phyloP scores from a whole-genome alignment of 169 alveolate genomes.

The Plasmodium falciparum region DNA sequence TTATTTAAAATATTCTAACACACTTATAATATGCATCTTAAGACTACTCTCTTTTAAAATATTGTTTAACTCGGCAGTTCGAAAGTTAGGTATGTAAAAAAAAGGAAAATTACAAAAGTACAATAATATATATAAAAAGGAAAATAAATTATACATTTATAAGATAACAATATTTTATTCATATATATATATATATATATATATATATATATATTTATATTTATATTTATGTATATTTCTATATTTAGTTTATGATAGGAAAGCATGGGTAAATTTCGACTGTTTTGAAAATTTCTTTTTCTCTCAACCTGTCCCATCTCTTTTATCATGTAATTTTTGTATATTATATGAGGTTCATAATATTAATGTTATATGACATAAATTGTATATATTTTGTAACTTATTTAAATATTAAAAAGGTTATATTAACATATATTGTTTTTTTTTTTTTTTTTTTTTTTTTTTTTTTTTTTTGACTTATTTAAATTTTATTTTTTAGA shows the following conservation, averaged over 20 bases:
- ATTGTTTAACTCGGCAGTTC: constrained; percentile 67
- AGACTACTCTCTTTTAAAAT: constrained; percentile 54
- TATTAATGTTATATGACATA: too few relatives aligned
- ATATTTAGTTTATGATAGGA: constrained; percentile 30
- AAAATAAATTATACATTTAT: not conserved
- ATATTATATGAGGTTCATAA: too few relatives aligned
- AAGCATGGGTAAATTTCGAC: constrained; percentile 53
- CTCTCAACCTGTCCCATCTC: constrained; percentile 66
- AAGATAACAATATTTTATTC: not conserved
- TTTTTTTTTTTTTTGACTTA: not conserved
- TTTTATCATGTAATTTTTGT: constrained; percentile 47
- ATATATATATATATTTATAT: not conserved
- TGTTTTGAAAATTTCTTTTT: constrained; percentile 54
- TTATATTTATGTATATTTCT: not conserved
- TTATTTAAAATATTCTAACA: constrained; percentile 57
- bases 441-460: not conserved
- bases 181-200: not conserved
- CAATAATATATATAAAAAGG: not conserved
- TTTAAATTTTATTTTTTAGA: constrained; percentile 17
- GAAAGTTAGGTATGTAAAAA: constrained; percentile 30
- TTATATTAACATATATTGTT: too few relatives aligned
- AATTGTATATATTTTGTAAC: too few relatives aligned
- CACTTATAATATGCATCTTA: constrained; percentile 49
- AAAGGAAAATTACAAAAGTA: not conserved
- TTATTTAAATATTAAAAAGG: too few relatives aligned